Evolutionary conservation across 345 rosid genomes (phyloP), one percentile per base, ranked within the genome.

Genomic region (Sonneratia caseolaris): DNA sequence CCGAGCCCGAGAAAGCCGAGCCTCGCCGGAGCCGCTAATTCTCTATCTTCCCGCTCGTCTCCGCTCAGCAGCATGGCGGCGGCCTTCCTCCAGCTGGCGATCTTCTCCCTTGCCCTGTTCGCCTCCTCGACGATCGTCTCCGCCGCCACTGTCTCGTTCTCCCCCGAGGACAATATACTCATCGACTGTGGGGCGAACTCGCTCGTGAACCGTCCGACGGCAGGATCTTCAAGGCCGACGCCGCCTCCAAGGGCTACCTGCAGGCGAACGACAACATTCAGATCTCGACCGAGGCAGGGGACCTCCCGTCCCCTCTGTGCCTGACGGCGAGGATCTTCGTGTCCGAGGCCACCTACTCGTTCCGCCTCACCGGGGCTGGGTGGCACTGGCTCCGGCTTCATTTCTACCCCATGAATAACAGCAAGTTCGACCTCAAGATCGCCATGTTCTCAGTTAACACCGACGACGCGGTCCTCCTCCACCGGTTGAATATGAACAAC

Each of bases 371-470:
- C 14, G 37, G 73, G 5, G 69, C 51, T 0, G 73, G 73, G 27
- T 64, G 77, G 70, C 70, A 74, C 37, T 37, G 77, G 73, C 42
- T 49, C 53, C 66, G 68, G 22, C 69, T 47, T 15, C 68, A 74
- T 24, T 68, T 74, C 57, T 74, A 15, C 27, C 56, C 40, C 36
- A 61, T 59, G 62, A 69, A 47, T 45, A 74, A 22, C 42, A 36
- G 22, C 27, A 11, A 47, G 49, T 62, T 40, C n/a, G 55, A 69
- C 53, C 70, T 47, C 64, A 47, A 74, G 53, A 37, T 65, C 12
- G 13, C 70, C 0, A 5, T 69, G 53, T 49, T 74, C 35, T 21
- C 32, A 0, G 65, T 69, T 5, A 47, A 18, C 57, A 64, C 65
- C 12, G 64, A 64, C 21, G n/a, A 69, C 24, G 42, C 27, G 35